Percentiles rank a stretch among this genome's conserved stretches.
Evolutionary conservation across 225 moss, liverwort and hornwort species (phyloP).

Genomic region (Pleurozium schreberi): DNA sequence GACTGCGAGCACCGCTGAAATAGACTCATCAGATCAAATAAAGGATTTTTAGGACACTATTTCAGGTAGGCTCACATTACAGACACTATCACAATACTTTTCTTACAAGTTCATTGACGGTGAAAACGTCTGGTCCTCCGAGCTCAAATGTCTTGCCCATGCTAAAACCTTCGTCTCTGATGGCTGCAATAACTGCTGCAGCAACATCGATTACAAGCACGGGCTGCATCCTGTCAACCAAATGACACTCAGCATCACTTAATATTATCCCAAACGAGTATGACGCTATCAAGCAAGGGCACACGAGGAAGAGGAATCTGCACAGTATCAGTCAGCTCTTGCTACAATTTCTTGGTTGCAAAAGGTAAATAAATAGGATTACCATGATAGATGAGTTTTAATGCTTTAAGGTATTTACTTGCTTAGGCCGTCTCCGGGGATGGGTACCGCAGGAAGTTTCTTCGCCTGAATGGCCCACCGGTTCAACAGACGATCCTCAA

Average conservation of each 20-base stretch:
- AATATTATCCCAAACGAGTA: neutral
- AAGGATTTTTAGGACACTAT: neutral
- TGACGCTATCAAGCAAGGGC: neutral
- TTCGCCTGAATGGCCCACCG: conserved; percentile 87
- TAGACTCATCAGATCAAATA: neutral
- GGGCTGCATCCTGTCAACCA: conserved; percentile 67
- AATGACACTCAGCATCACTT: neutral
- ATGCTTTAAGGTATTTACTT: conserved; percentile 29
- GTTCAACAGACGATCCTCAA: conserved; percentile 89
- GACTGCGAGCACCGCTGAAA: neutral
- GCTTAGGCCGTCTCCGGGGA: conserved; percentile 67
- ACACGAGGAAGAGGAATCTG: neutral
- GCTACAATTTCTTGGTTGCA: neutral
- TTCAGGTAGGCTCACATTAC: neutral
- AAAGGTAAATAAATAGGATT: neutral
- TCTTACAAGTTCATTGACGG: conserved; percentile 77
- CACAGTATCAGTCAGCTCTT: neutral
- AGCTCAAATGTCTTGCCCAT: conserved; percentile 93
- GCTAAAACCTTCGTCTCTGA: conserved; percentile 85
- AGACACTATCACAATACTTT: neutral
- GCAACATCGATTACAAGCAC: conserved; percentile 85
- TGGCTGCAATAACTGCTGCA: conserved; percentile 66
- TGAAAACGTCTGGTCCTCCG: conserved; percentile 93
- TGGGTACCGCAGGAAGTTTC: conserved; percentile 63
- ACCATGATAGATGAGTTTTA: neutral